Base-by-base conservation (phyloP, 1,284 basidiomycete species). In the Rhodotorula sp. region DNA sequence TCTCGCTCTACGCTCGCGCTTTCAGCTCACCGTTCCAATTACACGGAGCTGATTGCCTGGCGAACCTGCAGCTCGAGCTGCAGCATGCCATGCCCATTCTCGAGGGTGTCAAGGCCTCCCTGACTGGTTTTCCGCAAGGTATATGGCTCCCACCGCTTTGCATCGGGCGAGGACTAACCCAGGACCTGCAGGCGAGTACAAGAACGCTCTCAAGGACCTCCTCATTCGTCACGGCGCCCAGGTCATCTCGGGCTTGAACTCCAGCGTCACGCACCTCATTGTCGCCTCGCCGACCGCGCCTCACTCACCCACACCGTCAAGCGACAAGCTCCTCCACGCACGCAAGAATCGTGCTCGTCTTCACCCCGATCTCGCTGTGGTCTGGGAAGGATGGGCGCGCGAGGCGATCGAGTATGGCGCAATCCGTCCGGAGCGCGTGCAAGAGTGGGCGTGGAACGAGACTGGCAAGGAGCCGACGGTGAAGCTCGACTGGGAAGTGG, bases 81-180 rank as follows among this genome's bases (percentile, higher is more conserved):
- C 74, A 80, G 13, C 83, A 91, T 76, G 84, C 85, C 10, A 84
- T 91, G 0, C 86, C 86, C 39, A 81, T 88, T 36, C 90, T 93
- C 78, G 83, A 84, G 9, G 85, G 82, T 9, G 82, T 91, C 24
- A 79, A 85, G 2, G 76, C 91, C 22, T 88, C 85, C 68, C 80
- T 88, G 9, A 90, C 90, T 6, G 55, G 61, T 17, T 74, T 74
- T 59, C 62, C 67, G 19, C 27, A 69, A 47, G 54, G 61, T 77
- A 2, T 15, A 64, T 44, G 58, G 2, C 7, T 8, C 17, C 20
- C 29, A 20, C 32, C 29, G 11, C 19, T 19, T 24, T 27, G 24
- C n/a, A 4, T 4, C 19, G 29, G n/a, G 10, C 22, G 8, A 5
- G 53, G 17, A 11, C 30, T 24, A 7, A 8, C 47, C 24, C n/a